Percentiles rank a stretch among this genome's conserved stretches.
Conservation (phyloP, 192 early-diverging fungal species). For the Entophlyctis luteolus region DNA sequence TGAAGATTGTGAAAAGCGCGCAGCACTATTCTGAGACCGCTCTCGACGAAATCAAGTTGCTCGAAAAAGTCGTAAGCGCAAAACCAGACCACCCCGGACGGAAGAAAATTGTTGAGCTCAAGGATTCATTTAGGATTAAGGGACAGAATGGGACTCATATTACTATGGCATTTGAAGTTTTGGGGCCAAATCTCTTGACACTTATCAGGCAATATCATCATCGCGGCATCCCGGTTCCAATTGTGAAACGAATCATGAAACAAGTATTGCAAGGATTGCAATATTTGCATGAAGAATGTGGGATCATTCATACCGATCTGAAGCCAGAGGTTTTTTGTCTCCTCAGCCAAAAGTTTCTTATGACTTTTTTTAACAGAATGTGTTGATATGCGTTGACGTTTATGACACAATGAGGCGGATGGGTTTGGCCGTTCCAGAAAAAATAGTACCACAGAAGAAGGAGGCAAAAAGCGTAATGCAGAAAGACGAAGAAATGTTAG, state of each 20-base stretch:
- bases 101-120: slow-evolving; percentile 75
- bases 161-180: slow-evolving; percentile 96
- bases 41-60: slow-evolving; percentile 90
- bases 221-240: slow-evolving; percentile 75
- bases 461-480: neutral
- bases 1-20: slow-evolving; percentile 97
- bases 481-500: too few relatives aligned
- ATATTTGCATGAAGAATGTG: slow-evolving; percentile 89
- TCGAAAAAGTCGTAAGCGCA: slow-evolving; percentile 71
- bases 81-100: slow-evolving; percentile 56
- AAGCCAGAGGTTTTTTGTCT: slow-evolving; percentile 72
- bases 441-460: neutral
- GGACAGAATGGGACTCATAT: slow-evolving; percentile 48
- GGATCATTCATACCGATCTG: slow-evolving; percentile 96
- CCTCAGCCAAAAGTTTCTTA: neutral
- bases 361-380: slow-evolving; percentile 56
- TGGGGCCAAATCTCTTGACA: slow-evolving; percentile 93
- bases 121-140: slow-evolving; percentile 83
- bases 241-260: slow-evolving; percentile 87
- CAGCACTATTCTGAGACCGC: slow-evolving; percentile 94
- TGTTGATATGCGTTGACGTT: slow-evolving; percentile 88
- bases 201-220: slow-evolving; percentile 79
- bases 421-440: slow-evolving; percentile 24
- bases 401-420: slow-evolving; percentile 66
- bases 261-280: slow-evolving; percentile 90